Base-by-base conservation (phyloP, 2,329 filamentous ascomycete species). In the Paracoccidioides lutzii region DNA sequence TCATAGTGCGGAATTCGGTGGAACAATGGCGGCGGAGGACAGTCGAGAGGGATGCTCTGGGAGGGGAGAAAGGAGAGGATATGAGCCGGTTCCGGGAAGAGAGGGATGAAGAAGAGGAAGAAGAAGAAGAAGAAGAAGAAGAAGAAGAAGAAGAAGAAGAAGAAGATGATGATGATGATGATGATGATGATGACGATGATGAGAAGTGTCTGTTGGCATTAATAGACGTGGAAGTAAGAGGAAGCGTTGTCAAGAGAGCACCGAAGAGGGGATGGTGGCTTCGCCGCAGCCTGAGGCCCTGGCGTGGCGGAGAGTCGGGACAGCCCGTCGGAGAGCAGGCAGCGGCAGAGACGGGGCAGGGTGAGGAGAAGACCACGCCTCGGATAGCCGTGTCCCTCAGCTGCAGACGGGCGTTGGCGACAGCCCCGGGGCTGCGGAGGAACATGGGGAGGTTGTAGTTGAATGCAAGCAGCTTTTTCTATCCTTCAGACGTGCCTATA, bases 1-100 rank as follows among this genome's bases (percentile, higher is more conserved):
- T 66, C 74, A 76, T 76, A 59, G 62, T 69, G 65, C 68, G 69
- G 59, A 66, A 63, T 63, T 73, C 71, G 49, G 69, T 64, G 30
- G 72, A 74, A 59, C 72, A 75, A 60, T 66, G 59, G 61, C 72
- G 66, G 62, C 56, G 52, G 57, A 51, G 53, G 59, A 60, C 9
- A 28, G 54, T 57, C 53, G 43, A 58, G 56, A 55, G 55, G 61
- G 56, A 58, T 63, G 54, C 51, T 61, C 57, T 59, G 58, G 50
- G 53, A 46, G 46, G 54, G 15, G 46, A 40, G 12, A 42, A 35
- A 40, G 14, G 9, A 33, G 35, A 22, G 22, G 22, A 22, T 22
- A 22, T 22, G 22, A 22, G 22, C 22, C 22, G n/a, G n/a, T 44
- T 46, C 48, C 15, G 12, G 37, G 22, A 22, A 15, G 41, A 15